Evolutionary conservation across 2,329 filamentous ascomycete genomes (phyloP).

Genomic region (Colletotrichum lupini): DNA sequence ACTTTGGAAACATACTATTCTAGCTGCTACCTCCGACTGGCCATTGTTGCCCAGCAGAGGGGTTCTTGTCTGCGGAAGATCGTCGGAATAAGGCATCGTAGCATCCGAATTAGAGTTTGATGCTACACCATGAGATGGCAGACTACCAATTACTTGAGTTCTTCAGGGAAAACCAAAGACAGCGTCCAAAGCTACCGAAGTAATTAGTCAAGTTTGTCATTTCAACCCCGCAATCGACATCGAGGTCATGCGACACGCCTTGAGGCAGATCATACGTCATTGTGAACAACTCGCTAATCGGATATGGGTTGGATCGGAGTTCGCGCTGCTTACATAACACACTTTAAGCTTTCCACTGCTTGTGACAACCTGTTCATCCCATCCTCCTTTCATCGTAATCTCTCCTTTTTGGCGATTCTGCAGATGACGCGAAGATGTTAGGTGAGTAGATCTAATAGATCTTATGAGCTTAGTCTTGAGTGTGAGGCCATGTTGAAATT

Average conservation of each 20-base stretch:
- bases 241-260: not conserved
- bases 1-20: not conserved
- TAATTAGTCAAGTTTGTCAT: not conserved
- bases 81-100: not conserved
- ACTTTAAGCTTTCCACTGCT: not conserved
- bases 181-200: too few species aligned
- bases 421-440: too few species aligned
- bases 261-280: not conserved
- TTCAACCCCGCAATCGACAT: constrained; percentile 3
- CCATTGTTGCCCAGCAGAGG: not conserved
- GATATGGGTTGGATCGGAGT: not conserved
- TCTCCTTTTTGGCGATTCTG: not conserved
- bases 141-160: not conserved
- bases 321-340: not conserved
- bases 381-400: not conserved
- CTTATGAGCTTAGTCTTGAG: too few species aligned
- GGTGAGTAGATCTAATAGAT: too few species aligned
- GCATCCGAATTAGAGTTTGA: not conserved
- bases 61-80: not conserved
- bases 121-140: too few species aligned
- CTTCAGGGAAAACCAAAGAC: too few species aligned
- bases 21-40: not conserved
- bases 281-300: not conserved
- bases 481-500: too few species aligned
- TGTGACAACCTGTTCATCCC: not conserved